Evolutionary conservation across 2,329 filamentous ascomycete genomes (phyloP).

Genomic region (Phaeophleospora eucalypticola): DNA sequence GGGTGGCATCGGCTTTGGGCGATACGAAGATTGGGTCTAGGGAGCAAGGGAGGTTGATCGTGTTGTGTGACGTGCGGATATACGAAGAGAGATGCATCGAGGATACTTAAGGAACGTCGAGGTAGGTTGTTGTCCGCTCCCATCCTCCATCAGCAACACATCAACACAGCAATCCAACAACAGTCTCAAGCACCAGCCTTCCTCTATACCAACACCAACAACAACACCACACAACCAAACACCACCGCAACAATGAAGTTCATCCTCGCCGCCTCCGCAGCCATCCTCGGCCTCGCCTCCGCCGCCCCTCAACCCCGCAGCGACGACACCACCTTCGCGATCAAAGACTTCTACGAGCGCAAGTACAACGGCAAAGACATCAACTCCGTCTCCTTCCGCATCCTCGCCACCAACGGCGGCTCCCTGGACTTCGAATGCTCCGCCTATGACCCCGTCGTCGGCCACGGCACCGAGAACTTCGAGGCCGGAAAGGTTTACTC

Average conservation of each 20-base stretch:
- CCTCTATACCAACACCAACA: not conserved
- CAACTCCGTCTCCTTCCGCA: constrained; percentile 14
- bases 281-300: constrained; percentile 11
- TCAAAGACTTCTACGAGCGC: constrained; percentile 13
- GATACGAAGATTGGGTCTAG: too few relatives aligned
- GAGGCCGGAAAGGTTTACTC: constrained; percentile 10
- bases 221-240: constrained; percentile 7
- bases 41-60: too few relatives aligned
- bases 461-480: constrained; percentile 4
- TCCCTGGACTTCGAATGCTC: constrained; percentile 12
- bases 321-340: constrained; percentile 9
- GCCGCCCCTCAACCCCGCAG: constrained; percentile 2
- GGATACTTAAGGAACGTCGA: too few relatives aligned
- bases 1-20: too few relatives aligned
- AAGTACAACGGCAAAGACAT: constrained; percentile 12
- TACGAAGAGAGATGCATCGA: too few relatives aligned
- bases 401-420: constrained; percentile 15
- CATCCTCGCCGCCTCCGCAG: constrained; percentile 12
- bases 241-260: constrained; percentile 20
- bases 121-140: too few relatives aligned
- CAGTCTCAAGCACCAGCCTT: not conserved
- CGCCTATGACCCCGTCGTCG: constrained; percentile 6
- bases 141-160: too few relatives aligned
- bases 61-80: too few relatives aligned
- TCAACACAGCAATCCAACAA: too few relatives aligned